Evolutionary conservation across 2,329 filamentous ascomycete species (phyloP), one percentile per base, ranked within the genome.

Genomic region (Sclerotinia nivalis): DNA sequence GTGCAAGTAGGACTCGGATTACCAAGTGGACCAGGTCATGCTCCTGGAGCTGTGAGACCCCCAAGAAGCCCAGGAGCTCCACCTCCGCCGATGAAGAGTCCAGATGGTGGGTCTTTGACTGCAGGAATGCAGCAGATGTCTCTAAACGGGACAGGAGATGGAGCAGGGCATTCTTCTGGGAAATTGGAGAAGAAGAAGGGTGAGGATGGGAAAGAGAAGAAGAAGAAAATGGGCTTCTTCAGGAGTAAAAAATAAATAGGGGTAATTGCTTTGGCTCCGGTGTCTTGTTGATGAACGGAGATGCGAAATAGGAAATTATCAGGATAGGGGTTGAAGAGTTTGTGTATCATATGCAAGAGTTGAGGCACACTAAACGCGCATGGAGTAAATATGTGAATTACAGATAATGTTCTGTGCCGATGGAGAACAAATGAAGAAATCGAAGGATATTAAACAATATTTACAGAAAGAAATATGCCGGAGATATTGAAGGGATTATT

Each of bases 161-260:
- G 40, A 50, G 61, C 62, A 20, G 64, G 45, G 9, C 45, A 68
- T 61, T 74, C 78, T 70, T 71, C 73, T 40, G 76, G 68, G 72
- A 88, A 88, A 78, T 74, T 79, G n/a, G 79, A 80, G 65, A 80
- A 81, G 72, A 83, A 86, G 72, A 88, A 88, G 82, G 58, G 54
- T 59, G 75, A 73, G 70, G 70, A 74, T 67, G 72, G 71, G 37
- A 71, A 74, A 60, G 72, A 75, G 83, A 86, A 68, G 75, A 89
- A 89, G 81, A 89, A 89, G 83, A 86, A 83, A 77, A 82, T 86
- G 67, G 85, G 86, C 71, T 85, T 88, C 72, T 80, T 88, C 70
- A 84, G 85, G 40, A 83, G 87, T 75, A 89, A 88, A 80, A 90
- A 91, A 68, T 74, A 65, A 68, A 49, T 13, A 18, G n/a, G 0